Percentiles rank a stretch among this genome's conserved stretches.
Evolutionary conservation across 139 green algal genomes (phyloP).

Genomic region (Chlorella ohadii): DNA sequence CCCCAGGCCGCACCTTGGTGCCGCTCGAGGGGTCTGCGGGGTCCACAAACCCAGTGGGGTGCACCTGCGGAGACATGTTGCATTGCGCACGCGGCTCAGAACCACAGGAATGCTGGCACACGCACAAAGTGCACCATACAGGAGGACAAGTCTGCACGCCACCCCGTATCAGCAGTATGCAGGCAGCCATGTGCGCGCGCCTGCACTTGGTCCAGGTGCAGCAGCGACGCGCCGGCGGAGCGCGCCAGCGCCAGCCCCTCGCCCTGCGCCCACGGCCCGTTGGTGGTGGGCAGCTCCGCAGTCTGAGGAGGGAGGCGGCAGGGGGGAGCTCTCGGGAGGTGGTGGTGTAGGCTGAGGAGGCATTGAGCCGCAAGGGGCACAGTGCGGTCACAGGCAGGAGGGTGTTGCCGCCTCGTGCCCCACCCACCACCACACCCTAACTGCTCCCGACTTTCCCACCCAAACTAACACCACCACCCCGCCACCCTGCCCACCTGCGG

Average conservation of each 20-base stretch:
- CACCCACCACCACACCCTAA: too few species aligned
- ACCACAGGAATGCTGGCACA: too few species aligned
- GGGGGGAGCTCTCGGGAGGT: too few species aligned
- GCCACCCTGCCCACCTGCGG: slow-evolving; percentile 12
- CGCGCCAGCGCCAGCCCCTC: slow-evolving; percentile 64
- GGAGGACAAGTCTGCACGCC: too few species aligned
- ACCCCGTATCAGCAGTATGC: too few species aligned
- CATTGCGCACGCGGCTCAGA: too few species aligned
- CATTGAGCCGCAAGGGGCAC: background rate
- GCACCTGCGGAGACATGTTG: slow-evolving; percentile 52
- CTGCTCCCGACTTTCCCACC: too few species aligned
- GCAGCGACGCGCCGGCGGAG: slow-evolving; percentile 46
- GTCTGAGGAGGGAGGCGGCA: slow-evolving; percentile 15
- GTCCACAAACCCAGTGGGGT: slow-evolving; percentile 83
- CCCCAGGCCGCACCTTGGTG: slow-evolving; percentile 28
- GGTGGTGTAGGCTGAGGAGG: too few species aligned
- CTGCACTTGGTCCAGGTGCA: slow-evolving; percentile 78
- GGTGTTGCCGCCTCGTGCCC: too few species aligned
- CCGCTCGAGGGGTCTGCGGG: slow-evolving; percentile 52
- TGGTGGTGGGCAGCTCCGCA: slow-evolving; percentile 72
- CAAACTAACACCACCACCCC: too few species aligned
- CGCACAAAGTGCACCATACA: too few species aligned
- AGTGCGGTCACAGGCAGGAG: background rate
- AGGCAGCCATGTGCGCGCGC: background rate
- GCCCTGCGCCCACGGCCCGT: slow-evolving; percentile 73